Evolutionary conservation across 1,284 basidiomycete species (phyloP), one percentile per base, ranked within the genome.

Genomic region (Rhizoctonia solani): DNA sequence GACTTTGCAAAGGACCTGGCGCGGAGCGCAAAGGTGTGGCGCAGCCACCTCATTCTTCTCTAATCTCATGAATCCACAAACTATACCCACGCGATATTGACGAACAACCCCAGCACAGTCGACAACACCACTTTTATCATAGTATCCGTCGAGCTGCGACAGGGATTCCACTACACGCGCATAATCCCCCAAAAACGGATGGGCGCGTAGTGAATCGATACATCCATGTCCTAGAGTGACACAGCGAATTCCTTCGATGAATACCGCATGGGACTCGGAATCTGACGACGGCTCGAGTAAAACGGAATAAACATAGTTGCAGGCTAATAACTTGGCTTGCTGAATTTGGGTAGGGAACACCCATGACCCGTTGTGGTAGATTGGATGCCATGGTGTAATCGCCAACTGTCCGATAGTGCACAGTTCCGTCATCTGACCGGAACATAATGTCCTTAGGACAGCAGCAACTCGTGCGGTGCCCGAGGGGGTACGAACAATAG

Each of bases 321-420:
- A 69, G 2, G 50, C 4, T 16, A 49, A 34, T n/a, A 47, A 46
- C 13, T 54, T 41, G 13, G 69, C 44, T 27, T 42, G 19, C 14
- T 41, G 52, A 6, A 72, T 42, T n/a, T 72, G 69, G n/a, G 67
- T 68, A 5, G 71, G 71, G 70, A 72, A 72, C 9, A 66, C 59
- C 71, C 71, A 72, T 6, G 42, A 19, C 11, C 56, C 56, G 14
- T 63, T 54, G 34, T 68, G 37, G n/a, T 41, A 32, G 34, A 72
- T 67, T 13, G 71, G 71, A 34, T 72, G 71, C 70, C 70, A 72
- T 9, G 71, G 71, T 9, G 71, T 72, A 39, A 72, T 58, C 6
- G 55, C 54, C 8, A 72, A 55, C 9, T 67, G 55, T 11, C 69
- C 70, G 9, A 70, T 16, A 8, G 50, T 46, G 47, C 71, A 71